Percentiles rank a stretch among this genome's conserved stretches.
Conservation (phyloP, 306 rosid species). For the Lathyrus sativus region DNA sequence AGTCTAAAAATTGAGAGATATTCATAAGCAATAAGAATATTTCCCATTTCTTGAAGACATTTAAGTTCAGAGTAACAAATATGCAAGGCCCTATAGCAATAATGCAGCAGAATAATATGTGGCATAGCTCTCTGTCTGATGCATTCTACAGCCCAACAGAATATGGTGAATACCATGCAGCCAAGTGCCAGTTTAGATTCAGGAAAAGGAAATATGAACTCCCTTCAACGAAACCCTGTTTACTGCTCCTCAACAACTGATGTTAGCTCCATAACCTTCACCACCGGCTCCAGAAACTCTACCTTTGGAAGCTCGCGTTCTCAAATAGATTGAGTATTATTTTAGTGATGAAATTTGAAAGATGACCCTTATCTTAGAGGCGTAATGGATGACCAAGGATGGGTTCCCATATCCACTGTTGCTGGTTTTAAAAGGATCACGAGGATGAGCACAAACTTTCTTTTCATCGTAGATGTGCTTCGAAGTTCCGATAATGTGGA, state of each 20-base stretch:
- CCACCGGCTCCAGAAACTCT: constrained; percentile 54
- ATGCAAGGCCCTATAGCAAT: no score
- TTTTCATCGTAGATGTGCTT: constrained; percentile 80
- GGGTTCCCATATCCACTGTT: constrained; percentile 73
- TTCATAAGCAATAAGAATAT: no score
- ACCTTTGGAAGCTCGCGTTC: constrained; percentile 58
- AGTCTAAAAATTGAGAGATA: no score
- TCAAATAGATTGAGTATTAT: constrained; percentile 85
- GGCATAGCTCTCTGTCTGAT: no score
- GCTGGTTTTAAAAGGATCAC: constrained; percentile 90
- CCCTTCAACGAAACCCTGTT: no score
- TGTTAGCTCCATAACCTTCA: constrained; percentile 30
- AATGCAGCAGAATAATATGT: no score
- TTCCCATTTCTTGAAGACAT: no score
- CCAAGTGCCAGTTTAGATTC: no score
- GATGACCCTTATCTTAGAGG: constrained; percentile 68
- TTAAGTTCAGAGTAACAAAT: no score
- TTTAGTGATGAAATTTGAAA: constrained; percentile 96
- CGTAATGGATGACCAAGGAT: constrained; percentile 94
- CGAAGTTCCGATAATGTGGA: constrained; percentile 70
- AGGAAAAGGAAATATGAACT: no score
- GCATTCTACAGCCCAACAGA: no score
- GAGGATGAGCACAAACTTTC: constrained; percentile 74
- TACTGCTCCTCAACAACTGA: constrained; percentile 30
- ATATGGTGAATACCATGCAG: no score